phyloP scores from a whole-genome alignment of 495 filamentous ascomycete genomes.

The Annulohypoxylon maeteangense region DNA sequence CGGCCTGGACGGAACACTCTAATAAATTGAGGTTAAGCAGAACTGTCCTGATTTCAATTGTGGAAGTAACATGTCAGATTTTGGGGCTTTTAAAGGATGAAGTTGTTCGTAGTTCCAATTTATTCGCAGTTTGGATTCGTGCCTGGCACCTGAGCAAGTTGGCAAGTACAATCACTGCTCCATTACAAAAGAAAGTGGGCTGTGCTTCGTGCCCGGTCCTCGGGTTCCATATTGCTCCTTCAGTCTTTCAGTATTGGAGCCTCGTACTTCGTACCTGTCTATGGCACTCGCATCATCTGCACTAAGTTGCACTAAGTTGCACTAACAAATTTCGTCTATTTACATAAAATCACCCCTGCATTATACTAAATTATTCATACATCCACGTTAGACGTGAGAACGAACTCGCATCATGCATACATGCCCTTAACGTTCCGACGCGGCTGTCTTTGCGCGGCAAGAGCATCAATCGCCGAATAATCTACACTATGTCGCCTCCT shows the following conservation, averaged over 20 bases:
- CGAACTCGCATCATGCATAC: conserved; percentile 8
- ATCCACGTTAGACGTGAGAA: not conserved
- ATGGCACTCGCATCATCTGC: not conserved
- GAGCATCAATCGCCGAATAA: conserved; percentile 31
- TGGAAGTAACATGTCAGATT: conserved; percentile 21
- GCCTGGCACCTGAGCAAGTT: conserved; percentile 25
- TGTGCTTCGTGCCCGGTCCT: conserved; percentile 36
- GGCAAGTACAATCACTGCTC: conserved; percentile 23
- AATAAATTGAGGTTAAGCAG: conserved; percentile 12
- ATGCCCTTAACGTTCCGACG: conserved; percentile 8
- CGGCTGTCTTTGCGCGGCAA: conserved; percentile 30
- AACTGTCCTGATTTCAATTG: conserved; percentile 7
- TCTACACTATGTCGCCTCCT: conserved; percentile 2
- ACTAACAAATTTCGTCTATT: not conserved
- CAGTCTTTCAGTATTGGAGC: not conserved
- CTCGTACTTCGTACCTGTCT: not conserved
- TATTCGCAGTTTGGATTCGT: conserved; percentile 43
- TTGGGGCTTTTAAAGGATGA: conserved; percentile 6
- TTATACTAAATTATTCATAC: not conserved
- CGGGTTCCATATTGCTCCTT: conserved; percentile 26
- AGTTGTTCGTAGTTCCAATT: conserved; percentile 36
- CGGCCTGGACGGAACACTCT: not conserved
- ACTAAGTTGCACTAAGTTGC: not conserved
- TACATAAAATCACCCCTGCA: not conserved
- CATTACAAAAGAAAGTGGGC: conserved; percentile 46